Conservation (phyloP, 768 basidiomycete species). For the Cystoderma amianthinum region DNA sequence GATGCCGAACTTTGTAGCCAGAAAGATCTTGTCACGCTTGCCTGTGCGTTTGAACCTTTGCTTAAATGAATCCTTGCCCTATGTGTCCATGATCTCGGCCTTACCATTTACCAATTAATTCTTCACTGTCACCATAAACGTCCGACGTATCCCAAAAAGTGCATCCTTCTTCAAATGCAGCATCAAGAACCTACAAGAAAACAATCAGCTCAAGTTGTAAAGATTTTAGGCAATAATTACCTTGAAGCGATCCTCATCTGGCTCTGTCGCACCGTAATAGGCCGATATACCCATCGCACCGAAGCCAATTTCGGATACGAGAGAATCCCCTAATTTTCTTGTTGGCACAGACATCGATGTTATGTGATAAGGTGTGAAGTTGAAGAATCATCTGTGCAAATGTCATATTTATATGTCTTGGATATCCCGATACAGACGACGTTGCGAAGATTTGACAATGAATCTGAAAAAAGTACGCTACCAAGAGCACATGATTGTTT, state of each 20-base stretch:
- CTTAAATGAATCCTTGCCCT: background rate
- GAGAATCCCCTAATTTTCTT: constrained; percentile 34
- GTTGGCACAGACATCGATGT: constrained; percentile 8
- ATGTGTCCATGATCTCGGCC: background rate
- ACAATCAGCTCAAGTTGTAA: background rate
- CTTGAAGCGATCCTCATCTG: constrained; percentile 57
- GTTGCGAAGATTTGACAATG: too few relatives aligned
- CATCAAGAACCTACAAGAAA: constrained; percentile 27
- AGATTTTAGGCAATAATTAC: constrained; percentile 15
- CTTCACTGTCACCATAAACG: constrained; percentile 38
- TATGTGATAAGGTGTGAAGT: background rate
- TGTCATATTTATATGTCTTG: too few relatives aligned
- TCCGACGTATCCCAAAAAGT: constrained; percentile 45
- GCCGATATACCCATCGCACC: constrained; percentile 54
- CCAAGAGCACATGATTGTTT: too few relatives aligned
- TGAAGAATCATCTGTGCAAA: too few relatives aligned
- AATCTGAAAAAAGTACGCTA: too few relatives aligned
- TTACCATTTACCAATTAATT: constrained; percentile 37
- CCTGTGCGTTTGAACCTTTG: constrained; percentile 43
- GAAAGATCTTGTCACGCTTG: constrained; percentile 46
- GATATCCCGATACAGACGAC: too few relatives aligned
- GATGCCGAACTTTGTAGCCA: constrained; percentile 48
- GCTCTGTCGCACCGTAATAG: constrained; percentile 32
- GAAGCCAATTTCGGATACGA: constrained; percentile 50
- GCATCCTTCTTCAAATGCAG: constrained; percentile 31